These are phyloP conservation scores for Aurantiochytrium sp. DNA, from an alignment of 108 stramenopile species.

Conservation along the genomic window DNA sequence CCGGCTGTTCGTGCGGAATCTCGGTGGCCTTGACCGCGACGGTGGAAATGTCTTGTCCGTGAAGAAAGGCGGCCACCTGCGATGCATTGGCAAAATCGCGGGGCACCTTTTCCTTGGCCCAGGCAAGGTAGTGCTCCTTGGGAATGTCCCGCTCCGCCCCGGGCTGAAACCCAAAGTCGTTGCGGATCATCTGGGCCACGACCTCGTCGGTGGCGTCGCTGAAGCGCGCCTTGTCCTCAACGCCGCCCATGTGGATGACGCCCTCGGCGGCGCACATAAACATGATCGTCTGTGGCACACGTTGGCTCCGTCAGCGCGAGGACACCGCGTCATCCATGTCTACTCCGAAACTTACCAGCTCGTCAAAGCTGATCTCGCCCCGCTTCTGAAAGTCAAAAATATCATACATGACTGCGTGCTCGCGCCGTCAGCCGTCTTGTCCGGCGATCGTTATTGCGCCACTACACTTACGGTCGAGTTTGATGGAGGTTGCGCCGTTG, in stretches of 20 bases:
- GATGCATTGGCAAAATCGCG: not conserved
- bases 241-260: not conserved
- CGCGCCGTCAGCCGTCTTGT: too few relatives aligned
- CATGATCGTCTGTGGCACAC: not conserved
- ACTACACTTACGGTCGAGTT: not conserved
- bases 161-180: not conserved
- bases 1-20: not conserved
- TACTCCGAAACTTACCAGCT: too few relatives aligned
- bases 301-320: not conserved
- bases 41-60: not conserved
- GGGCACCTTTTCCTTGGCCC: conserved; percentile 23
- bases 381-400: conserved; percentile 26
- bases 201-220: not conserved
- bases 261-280: conserved; percentile 14
- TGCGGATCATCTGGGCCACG: not conserved
- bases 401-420: conserved; percentile 31
- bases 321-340: too few relatives aligned
- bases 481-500: not conserved
- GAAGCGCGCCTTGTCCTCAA: not conserved
- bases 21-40: too few relatives aligned
- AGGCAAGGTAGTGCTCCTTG: conserved; percentile 23
- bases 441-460: too few relatives aligned
- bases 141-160: conserved; percentile 17
- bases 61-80: not conserved
- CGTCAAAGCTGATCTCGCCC: conserved; percentile 25